These are phyloP conservation scores for Grifola frondosa DNA, from an alignment of 1,284 basidiomycete species.

Conservation along the genomic window DNA sequence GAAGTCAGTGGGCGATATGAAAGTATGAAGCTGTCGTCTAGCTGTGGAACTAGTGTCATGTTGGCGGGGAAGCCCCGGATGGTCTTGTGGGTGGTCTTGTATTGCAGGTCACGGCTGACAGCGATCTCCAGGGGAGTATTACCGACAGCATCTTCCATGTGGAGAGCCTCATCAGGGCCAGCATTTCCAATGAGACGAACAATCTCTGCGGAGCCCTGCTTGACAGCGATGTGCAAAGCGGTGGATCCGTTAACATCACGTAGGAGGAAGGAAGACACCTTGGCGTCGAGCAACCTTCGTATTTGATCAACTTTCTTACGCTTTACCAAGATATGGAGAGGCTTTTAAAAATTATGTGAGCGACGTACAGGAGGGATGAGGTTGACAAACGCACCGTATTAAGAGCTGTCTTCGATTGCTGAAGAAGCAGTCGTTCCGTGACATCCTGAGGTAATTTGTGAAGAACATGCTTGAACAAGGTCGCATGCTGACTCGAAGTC, in stretches of 20 bases:
- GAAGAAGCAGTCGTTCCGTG: conserved; percentile 40
- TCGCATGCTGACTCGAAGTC: conserved; percentile 22
- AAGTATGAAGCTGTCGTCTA: not conserved
- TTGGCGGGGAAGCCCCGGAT: conserved; percentile 2
- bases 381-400: conserved; percentile 42
- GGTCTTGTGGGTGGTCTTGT: conserved; percentile 7
- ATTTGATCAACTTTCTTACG: conserved; percentile 26
- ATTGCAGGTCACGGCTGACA: conserved; percentile 19
- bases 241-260: conserved; percentile 45
- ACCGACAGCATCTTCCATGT: conserved; percentile 54
- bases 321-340: conserved; percentile 49
- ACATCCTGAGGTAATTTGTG: conserved; percentile 49
- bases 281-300: conserved; percentile 35
- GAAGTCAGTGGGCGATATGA: no score
- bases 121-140: conserved; percentile 50
- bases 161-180: conserved; percentile 38
- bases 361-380: not conserved
- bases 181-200: conserved; percentile 38
- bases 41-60: not conserved
- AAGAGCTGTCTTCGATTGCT: conserved; percentile 42
- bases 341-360: conserved; percentile 32
- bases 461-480: conserved; percentile 43
- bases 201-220: conserved; percentile 33
- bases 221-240: conserved; percentile 47
- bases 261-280: conserved; percentile 33